A percentile compares a stretch with the other conserved stretches of the same genome.
Evolutionary conservation across 2,329 filamentous ascomycete genomes (phyloP).

Genomic region (Alternaria novae-zelandiae): DNA sequence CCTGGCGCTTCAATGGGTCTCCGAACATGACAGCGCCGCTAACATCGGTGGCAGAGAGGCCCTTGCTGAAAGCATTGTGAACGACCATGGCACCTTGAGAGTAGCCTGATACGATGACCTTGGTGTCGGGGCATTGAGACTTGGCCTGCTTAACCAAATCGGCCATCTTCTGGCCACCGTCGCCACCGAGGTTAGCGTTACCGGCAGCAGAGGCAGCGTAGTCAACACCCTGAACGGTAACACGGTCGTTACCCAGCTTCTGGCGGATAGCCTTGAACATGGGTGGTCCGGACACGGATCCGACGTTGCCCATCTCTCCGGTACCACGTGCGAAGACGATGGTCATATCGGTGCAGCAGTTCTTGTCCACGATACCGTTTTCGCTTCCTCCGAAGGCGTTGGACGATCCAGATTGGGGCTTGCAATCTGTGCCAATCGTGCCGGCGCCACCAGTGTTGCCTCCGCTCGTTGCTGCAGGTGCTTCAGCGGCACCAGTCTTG

Average conservation of each 20-base stretch:
- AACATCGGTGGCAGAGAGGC: conserved; percentile 29
- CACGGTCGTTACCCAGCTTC: conserved; percentile 33
- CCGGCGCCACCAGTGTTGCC: conserved; percentile 4
- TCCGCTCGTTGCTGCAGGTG: neutral
- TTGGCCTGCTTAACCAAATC: conserved; percentile 29
- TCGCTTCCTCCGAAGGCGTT: conserved; percentile 37
- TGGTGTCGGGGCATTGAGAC: conserved; percentile 39
- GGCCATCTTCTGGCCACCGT: conserved; percentile 38
- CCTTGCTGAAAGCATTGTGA: conserved; percentile 37
- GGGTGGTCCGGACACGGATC: conserved; percentile 49
- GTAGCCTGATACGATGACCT: conserved; percentile 43
- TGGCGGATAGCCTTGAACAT: conserved; percentile 38
- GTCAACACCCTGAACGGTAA: conserved; percentile 42
- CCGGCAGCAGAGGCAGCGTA: conserved; percentile 38
- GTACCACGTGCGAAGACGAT: conserved; percentile 55
- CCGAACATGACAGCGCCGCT: conserved; percentile 38
- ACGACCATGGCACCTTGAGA: conserved; percentile 45
- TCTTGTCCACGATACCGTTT: conserved; percentile 50
- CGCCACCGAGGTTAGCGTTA: conserved; percentile 32
- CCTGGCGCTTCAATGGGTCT: conserved; percentile 38
- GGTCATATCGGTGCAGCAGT: conserved; percentile 51
- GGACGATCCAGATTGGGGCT: conserved; percentile 19
- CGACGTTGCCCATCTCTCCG: conserved; percentile 53
- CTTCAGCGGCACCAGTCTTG: neutral
- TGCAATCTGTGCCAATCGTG: conserved; percentile 33